These are phyloP conservation scores for Verticillium longisporum DNA, from an alignment of 2,329 filamentous ascomycete genomes.

Conservation along the genomic window DNA sequence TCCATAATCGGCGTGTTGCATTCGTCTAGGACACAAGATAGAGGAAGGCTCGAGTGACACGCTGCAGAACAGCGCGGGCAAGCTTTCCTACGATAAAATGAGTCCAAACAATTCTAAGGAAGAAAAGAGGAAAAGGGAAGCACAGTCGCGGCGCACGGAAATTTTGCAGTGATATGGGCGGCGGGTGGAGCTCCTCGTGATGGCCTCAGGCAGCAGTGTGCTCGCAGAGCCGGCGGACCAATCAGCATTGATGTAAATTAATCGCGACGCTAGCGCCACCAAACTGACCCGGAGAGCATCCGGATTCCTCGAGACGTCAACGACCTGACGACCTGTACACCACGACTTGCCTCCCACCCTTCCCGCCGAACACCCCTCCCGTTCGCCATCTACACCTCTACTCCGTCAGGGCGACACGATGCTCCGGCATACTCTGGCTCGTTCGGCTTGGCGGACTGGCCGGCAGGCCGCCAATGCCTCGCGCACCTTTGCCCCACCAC, in stretches of 20 bases:
- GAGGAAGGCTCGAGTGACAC: slow-evolving; percentile 59
- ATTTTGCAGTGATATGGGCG: slow-evolving; percentile 5
- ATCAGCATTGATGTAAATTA: slow-evolving; percentile 37
- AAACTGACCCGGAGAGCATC: slow-evolving; percentile 30
- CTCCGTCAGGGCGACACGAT: slow-evolving; percentile 57
- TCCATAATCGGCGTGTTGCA: slow-evolving; percentile 60
- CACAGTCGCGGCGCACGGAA: background rate
- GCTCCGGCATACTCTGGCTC: slow-evolving; percentile 62
- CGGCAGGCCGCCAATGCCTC: slow-evolving; percentile 53
- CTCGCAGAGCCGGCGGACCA: slow-evolving; percentile 20
- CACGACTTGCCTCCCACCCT: slow-evolving; percentile 19
- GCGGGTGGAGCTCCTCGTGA: background rate
- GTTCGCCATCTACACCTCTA: slow-evolving; percentile 23
- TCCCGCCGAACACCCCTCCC: slow-evolving; percentile 25
- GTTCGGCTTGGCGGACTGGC: slow-evolving; percentile 61
- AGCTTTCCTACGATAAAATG: slow-evolving; percentile 68
- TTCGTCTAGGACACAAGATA: slow-evolving; percentile 65
- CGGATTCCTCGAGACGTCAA: slow-evolving; percentile 29
- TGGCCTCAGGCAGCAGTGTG: slow-evolving; percentile 29
- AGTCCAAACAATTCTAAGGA: slow-evolving; percentile 58
- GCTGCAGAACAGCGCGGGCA: slow-evolving; percentile 34
- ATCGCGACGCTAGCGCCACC: slow-evolving; percentile 32
- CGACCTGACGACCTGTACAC: slow-evolving; percentile 22
- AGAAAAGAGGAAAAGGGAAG: slow-evolving; percentile 30
- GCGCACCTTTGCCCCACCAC: slow-evolving; percentile 75